phyloP scores from a whole-genome alignment of 345 rosid genomes.

The Euphorbia pulcherrima region DNA sequence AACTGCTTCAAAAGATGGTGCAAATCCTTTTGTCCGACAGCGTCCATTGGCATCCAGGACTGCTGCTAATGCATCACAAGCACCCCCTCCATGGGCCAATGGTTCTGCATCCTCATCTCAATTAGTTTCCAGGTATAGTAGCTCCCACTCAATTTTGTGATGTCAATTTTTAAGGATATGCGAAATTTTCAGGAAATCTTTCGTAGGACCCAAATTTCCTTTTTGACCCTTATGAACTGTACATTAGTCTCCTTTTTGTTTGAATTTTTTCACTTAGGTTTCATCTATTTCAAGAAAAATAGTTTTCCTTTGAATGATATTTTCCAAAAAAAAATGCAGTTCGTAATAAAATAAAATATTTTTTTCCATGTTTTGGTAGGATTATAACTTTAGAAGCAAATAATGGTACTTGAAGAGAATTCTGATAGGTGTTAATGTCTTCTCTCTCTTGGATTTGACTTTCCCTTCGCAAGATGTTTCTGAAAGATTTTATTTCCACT shows the following conservation, averaged over 20 bases:
- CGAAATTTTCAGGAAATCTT: neutral
- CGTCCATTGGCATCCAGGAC: conserved; percentile 65
- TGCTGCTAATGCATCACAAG: conserved; percentile 43
- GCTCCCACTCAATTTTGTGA: neutral
- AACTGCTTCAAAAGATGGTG: conserved; percentile 53
- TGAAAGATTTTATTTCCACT: too few species aligned
- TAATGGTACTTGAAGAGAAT: too few species aligned
- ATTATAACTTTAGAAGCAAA: neutral
- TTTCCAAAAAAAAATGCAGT: too few species aligned
- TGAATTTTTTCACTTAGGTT: too few species aligned
- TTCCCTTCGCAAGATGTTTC: neutral
- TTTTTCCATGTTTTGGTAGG: neutral
- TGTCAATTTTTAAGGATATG: conserved; percentile 6
- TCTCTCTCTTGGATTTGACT: neutral
- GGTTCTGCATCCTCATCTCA: conserved; percentile 49
- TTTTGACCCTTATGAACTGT: too few species aligned
- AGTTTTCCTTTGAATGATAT: too few species aligned
- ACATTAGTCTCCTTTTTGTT: too few species aligned
- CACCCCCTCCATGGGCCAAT: conserved; percentile 67
- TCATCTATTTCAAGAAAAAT: too few species aligned
- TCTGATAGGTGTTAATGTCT: too few species aligned
- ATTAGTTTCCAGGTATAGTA: conserved; percentile 49
- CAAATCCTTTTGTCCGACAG: conserved; percentile 76
- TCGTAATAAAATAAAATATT: too few species aligned
- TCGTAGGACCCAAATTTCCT: neutral